Percentiles rank a stretch among this genome's conserved stretches.
Evolutionary conservation across 176 grass and related monocot genomes (phyloP).

Genomic region (Dendrocalamus sinicus): DNA sequence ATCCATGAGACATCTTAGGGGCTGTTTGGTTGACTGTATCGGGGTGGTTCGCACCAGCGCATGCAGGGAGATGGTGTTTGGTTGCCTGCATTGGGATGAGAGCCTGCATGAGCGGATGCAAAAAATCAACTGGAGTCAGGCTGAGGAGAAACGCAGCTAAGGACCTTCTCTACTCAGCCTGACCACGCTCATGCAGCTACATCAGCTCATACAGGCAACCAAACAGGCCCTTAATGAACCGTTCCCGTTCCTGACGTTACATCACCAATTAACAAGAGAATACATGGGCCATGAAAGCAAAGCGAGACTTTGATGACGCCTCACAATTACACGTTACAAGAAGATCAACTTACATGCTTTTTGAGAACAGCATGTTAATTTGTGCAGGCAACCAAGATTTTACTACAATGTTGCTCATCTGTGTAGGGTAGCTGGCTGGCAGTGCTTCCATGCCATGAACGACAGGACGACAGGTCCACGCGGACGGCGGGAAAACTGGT

Average conservation of each 20-base stretch:
- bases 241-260: not conserved
- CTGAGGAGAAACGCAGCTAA: too few species aligned
- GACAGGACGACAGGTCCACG: slow-evolving; percentile 2
- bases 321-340: not conserved
- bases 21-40: too few species aligned
- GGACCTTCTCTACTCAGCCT: too few species aligned
- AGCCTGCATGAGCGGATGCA: too few species aligned
- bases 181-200: too few species aligned
- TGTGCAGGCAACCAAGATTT: not conserved
- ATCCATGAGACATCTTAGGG: too few species aligned
- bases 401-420: not conserved
- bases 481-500: not conserved
- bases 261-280: slow-evolving; percentile 4
- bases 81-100: too few species aligned
- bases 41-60: too few species aligned
- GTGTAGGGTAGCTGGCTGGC: slow-evolving; percentile 7
- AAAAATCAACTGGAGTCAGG: too few species aligned
- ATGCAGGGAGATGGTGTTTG: too few species aligned
- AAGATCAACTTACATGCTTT: not conserved
- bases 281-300: not conserved
- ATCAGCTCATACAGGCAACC: too few species aligned
- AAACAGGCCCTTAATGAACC: too few species aligned
- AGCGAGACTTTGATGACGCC: slow-evolving; percentile 4
- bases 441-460: not conserved
- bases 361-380: not conserved